Base-by-base conservation (phyloP, 495 filamentous ascomycete species). In the Penicillium odoratum region DNA sequence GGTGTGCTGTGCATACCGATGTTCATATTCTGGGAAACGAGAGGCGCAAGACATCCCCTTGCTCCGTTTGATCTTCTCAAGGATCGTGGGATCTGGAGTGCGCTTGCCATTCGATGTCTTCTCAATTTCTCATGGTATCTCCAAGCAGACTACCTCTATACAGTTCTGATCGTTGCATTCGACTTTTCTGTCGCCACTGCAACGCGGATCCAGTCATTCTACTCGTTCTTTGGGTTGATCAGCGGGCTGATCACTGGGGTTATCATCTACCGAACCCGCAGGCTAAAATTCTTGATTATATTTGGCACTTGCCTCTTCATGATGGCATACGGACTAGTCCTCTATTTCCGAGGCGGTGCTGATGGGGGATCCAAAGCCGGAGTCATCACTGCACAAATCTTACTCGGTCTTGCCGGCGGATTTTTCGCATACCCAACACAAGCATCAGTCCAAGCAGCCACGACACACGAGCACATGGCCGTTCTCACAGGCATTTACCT, bases 341-440 rank as follows among this genome's bases (percentile, higher is more conserved):
- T 75, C 60, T 67, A 66, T 50, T 81, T 69, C 63, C 74, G 78
- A 36, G 72, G 76, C 33, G 67, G 71, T 25, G 36, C 63, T 26
- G 60, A 63, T 33, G 45, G 40, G 4, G 58, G 61, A 16, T 60
- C 62, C 46, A 70, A 74, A 46, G 61, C 63, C n/a, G 78, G 78
- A 56, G 67, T 81, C 53, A 71, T 80, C 48, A 71, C 69, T 11
- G 75, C 74, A 3, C 78, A 82, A 55, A 63, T 80, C 43, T 59
- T 81, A 0, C 67, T 79, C 15, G 78, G 78, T 50, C 59, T 81
- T 18, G 78, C 74, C 0, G 75, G 76, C 1, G 78, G 77, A n/a
- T 63, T 80, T 31, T 64, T 73, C 59, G 61, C 74, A 28, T 74
- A 69, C 50, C 63, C 69, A 7, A 64, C 69, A 3, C 68, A 74